A percentile compares a stretch with the other conserved stretches of the same genome.
These are phyloP conservation scores for Anisodus tanguticus DNA, from an alignment of 257 asterid genomes.

Conservation along the genomic window DNA sequence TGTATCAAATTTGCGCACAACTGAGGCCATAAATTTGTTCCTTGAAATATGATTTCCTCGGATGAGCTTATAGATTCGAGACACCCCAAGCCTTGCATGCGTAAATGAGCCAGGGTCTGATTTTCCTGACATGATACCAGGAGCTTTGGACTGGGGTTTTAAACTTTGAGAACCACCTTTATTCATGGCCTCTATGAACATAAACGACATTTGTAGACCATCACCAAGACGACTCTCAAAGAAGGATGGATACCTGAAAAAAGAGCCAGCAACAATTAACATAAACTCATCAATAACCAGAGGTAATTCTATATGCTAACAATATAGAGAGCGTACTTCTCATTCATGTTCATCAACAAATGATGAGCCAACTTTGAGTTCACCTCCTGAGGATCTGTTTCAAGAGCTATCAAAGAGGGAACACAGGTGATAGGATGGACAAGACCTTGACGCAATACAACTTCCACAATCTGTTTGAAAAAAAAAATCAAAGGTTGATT, in stretches of 20 bases:
- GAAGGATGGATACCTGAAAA: slow-evolving; percentile 91
- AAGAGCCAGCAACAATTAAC: slow-evolving; percentile 30
- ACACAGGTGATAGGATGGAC: slow-evolving; percentile 99
- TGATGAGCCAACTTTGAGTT: slow-evolving; percentile 89
- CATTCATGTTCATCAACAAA: slow-evolving; percentile 95
- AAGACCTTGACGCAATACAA: slow-evolving; percentile 97
- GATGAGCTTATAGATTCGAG: slow-evolving; percentile 94
- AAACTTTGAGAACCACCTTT: slow-evolving; percentile 48
- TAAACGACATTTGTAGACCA: slow-evolving; percentile 91
- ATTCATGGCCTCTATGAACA: slow-evolving; percentile 77
- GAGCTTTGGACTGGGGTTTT: slow-evolving; percentile 52
- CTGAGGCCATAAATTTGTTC: slow-evolving; percentile 91
- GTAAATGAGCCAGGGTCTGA: slow-evolving; percentile 60
- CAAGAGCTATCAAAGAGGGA: slow-evolving; percentile 96
- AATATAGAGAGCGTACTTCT: slow-evolving; percentile 60
- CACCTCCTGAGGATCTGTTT: slow-evolving; percentile 83
- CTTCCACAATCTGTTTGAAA: slow-evolving; percentile 71
- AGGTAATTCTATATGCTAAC: slow-evolving; percentile 1
- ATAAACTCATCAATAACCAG: not conserved
- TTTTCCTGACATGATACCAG: slow-evolving; percentile 61
- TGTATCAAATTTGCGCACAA: slow-evolving; percentile 83
- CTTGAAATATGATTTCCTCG: slow-evolving; percentile 91
- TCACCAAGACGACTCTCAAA: slow-evolving; percentile 98
- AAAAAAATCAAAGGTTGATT: slow-evolving; percentile 8
- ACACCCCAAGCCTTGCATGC: slow-evolving; percentile 79